These are phyloP conservation scores for Fusarium globosum DNA, from an alignment of 2,329 filamentous ascomycete genomes.

Conservation along the genomic window DNA sequence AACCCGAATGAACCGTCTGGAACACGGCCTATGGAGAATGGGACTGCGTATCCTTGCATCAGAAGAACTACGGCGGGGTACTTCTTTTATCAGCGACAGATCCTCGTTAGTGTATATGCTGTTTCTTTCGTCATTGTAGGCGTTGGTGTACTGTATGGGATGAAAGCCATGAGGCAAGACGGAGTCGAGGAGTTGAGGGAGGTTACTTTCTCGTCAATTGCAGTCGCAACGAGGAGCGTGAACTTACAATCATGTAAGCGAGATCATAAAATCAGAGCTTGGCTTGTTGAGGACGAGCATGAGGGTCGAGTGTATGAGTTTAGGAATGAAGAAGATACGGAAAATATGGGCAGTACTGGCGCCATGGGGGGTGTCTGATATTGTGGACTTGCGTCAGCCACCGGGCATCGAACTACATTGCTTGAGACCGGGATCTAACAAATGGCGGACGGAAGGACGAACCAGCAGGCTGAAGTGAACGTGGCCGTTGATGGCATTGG, in stretches of 20 bases:
- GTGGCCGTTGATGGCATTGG: not conserved
- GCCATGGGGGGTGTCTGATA: not conserved
- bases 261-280: not conserved
- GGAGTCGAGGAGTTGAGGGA: slow-evolving; percentile 26
- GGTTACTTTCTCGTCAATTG: slow-evolving; percentile 25
- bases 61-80: slow-evolving; percentile 1
- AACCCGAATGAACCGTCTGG: slow-evolving; percentile 18
- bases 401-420: rapidly evolving
- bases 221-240: not conserved
- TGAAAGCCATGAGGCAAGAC: slow-evolving; percentile 26
- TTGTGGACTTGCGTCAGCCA: too few relatives aligned
- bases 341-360: not conserved
- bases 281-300: not conserved
- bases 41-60: slow-evolving; percentile 14
- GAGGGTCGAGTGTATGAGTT: not conserved
- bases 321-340: not conserved
- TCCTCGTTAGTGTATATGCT: slow-evolving; percentile 14
- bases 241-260: rapidly evolving
- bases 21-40: not conserved
- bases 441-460: rapidly evolving
- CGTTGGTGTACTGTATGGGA: slow-evolving; percentile 12
- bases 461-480: not conserved
- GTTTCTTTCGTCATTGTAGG: slow-evolving; percentile 20
- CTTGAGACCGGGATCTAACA: not conserved
- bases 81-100: slow-evolving; percentile 24